Conservation (phyloP, 805 yeast species). For the Barnettozyma botsteinii region DNA sequence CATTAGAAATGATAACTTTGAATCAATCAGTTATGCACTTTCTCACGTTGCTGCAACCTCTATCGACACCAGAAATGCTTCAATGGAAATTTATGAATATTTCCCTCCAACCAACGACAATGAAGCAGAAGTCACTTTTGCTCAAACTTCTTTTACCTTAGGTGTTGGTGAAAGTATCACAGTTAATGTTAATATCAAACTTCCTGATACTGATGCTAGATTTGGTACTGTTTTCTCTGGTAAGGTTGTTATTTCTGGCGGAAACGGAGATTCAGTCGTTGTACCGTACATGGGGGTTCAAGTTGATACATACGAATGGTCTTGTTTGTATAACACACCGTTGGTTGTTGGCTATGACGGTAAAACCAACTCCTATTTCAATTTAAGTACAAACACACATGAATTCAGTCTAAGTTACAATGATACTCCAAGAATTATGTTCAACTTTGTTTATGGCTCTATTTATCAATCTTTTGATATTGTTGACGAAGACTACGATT, state of each 20-base stretch:
- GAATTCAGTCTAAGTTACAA: neutral
- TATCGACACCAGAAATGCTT: constrained; percentile 4
- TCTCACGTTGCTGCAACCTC: constrained; percentile 9
- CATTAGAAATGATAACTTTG: constrained; percentile 8
- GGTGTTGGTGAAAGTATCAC: constrained; percentile 12
- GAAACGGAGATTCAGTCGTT: constrained; percentile 12
- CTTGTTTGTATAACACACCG: constrained; percentile 4
- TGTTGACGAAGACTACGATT: constrained; percentile 12
- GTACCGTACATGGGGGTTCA: constrained; percentile 18
- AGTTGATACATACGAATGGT: constrained; percentile 10
- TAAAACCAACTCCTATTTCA: constrained; percentile 1
- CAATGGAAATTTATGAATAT: neutral
- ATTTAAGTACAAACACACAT: constrained; percentile 1
- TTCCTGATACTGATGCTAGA: constrained; percentile 2
- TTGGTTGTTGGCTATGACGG: constrained; percentile 4
- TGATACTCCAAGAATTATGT: constrained; percentile 9
- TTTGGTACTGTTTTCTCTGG: constrained; percentile 11
- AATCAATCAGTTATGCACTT: constrained; percentile 9
- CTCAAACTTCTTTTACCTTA: constrained; percentile 1
- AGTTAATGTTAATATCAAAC: constrained; percentile 7
- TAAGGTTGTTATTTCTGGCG: constrained; percentile 11
- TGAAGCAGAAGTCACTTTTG: constrained; percentile 7
- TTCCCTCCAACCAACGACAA: constrained; percentile 6
- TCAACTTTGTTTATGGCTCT: constrained; percentile 8
- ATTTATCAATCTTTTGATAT: constrained; percentile 10